A percentile compares a stretch with the other conserved stretches of the same genome.
These are phyloP conservation scores for Ganoderma meredithae DNA, from an alignment of 1,284 basidiomycete genomes.

Conservation along the genomic window DNA sequence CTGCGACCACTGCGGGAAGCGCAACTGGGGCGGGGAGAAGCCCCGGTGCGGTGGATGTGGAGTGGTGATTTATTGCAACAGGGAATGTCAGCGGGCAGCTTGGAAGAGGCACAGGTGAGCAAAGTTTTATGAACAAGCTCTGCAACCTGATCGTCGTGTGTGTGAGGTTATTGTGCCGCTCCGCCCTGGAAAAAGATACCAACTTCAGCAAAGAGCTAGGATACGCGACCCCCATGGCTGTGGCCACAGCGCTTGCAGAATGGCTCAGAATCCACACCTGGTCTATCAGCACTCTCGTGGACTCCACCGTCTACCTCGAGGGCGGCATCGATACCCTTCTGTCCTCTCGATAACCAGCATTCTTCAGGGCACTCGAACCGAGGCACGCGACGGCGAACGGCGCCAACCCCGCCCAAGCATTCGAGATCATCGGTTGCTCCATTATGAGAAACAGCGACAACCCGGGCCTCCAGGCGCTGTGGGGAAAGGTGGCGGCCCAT, in stretches of 20 bases:
- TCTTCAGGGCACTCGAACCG: not conserved
- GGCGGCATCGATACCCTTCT: not conserved
- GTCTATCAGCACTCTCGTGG: not conserved
- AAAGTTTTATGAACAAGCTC: not conserved
- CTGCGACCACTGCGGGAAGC: not conserved
- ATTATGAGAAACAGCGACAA: not conserved
- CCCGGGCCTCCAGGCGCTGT: not conserved
- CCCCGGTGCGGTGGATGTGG: not conserved
- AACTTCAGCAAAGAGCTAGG: not conserved
- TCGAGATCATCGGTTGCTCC: not conserved
- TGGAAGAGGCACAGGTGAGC: not conserved
- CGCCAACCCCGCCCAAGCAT: not conserved
- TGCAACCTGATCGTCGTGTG: not conserved
- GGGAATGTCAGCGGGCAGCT: slow-evolving; percentile 1
- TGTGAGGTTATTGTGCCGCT: not conserved
- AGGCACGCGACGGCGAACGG: not conserved
- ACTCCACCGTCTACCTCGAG: not conserved
- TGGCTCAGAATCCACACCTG: slow-evolving; percentile 2
- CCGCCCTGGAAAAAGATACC: not conserved
- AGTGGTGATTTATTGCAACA: not conserved
- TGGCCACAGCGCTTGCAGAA: not conserved
- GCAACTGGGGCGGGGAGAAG: slow-evolving; percentile 6
- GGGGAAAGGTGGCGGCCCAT: not conserved
- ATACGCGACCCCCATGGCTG: not conserved
- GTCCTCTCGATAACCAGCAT: not conserved